Evolutionary conservation across 371 early-diverging fungal genomes (phyloP).

Genomic region (Mortierella sp.): DNA sequence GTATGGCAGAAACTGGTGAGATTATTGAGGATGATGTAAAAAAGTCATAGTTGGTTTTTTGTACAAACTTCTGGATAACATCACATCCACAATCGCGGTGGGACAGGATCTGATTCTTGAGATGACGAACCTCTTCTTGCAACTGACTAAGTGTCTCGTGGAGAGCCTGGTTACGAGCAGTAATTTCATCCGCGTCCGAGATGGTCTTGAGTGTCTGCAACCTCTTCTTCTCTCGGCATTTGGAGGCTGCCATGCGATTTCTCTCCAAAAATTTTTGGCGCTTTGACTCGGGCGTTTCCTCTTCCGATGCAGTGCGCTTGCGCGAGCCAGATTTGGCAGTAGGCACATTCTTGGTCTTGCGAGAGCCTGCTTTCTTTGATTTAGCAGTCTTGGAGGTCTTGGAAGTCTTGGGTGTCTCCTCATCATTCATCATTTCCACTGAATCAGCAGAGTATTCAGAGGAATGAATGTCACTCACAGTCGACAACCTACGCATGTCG

Average conservation of each 20-base stretch:
- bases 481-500: slow-evolving; percentile 18
- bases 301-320: slow-evolving; percentile 21
- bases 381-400: slow-evolving; percentile 10
- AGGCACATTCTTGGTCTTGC: slow-evolving; percentile 16
- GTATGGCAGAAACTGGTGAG: background rate
- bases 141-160: slow-evolving; percentile 67
- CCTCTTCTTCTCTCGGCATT: slow-evolving; percentile 88
- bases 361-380: slow-evolving; percentile 9
- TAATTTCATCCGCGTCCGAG: slow-evolving; percentile 66
- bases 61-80: slow-evolving; percentile 66
- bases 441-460: background rate
- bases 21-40: background rate
- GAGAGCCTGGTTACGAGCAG: slow-evolving; percentile 72
- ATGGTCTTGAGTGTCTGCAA: slow-evolving; percentile 75
- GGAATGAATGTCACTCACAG: slow-evolving; percentile 5
- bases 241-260: slow-evolving; percentile 82
- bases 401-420: background rate
- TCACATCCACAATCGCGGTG: slow-evolving; percentile 72
- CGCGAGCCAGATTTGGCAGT: slow-evolving; percentile 13
- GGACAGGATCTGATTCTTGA: slow-evolving; percentile 76
- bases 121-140: slow-evolving; percentile 74
- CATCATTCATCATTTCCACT: background rate
- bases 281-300: slow-evolving; percentile 59
- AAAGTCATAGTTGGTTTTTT: slow-evolving; percentile 22
- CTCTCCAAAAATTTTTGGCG: slow-evolving; percentile 77